phyloP scores from a whole-genome alignment of 495 filamentous ascomycete genomes.

The Lichina pygmaea region DNA sequence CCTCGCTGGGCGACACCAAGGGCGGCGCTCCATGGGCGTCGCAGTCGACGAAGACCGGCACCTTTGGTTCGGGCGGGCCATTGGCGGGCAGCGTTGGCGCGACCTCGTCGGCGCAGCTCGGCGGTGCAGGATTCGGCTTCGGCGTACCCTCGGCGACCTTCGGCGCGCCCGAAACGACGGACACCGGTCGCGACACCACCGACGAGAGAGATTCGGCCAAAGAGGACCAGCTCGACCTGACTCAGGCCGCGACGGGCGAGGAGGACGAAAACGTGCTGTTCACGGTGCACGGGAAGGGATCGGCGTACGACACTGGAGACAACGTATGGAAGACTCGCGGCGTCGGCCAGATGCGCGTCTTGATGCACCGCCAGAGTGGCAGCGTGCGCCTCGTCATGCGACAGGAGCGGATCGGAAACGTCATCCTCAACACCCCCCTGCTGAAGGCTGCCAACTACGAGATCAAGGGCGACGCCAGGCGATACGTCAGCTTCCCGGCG shows the following conservation, averaged over 20 bases:
- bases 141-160: constrained; percentile 18
- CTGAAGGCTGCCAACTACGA: constrained; percentile 31
- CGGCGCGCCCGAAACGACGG: constrained; percentile 24
- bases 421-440: constrained; percentile 39
- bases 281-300: constrained; percentile 33
- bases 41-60: constrained; percentile 23
- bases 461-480: constrained; percentile 2
- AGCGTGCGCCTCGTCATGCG: constrained; percentile 37
- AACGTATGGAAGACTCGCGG: constrained; percentile 23
- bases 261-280: constrained; percentile 39
- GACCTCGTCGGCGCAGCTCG: not conserved
- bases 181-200: constrained; percentile 18
- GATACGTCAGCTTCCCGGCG: not conserved
- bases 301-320: constrained; percentile 17
- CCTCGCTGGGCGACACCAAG: not conserved
- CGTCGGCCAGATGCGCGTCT: constrained; percentile 33
- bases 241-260: constrained; percentile 34
- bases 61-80: constrained; percentile 3
- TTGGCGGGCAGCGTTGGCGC: not conserved
- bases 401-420: constrained; percentile 37
- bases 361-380: constrained; percentile 36
- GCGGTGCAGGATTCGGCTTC: not conserved
- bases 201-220: constrained; percentile 8
- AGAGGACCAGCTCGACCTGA: constrained; percentile 30
- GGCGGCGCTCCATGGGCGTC: constrained; percentile 9